phyloP scores from a whole-genome alignment of 345 rosid genomes.

The Brassica nigra region DNA sequence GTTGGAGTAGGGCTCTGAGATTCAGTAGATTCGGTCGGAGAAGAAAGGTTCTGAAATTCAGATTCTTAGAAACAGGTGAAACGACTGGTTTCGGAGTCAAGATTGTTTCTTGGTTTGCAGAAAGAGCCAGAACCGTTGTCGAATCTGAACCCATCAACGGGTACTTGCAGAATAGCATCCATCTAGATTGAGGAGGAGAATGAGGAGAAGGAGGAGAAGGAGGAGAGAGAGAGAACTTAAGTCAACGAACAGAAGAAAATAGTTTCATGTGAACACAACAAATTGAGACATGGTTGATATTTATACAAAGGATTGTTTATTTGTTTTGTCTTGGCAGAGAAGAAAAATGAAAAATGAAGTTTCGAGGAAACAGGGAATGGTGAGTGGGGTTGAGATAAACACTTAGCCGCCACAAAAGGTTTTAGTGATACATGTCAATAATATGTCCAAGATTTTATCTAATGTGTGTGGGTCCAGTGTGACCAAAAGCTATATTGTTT shows the following conservation, averaged over 20 bases:
- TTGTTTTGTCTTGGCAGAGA: slow-evolving; percentile 12
- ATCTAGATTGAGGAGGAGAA: slow-evolving; percentile 4
- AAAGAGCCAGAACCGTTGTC: slow-evolving; percentile 37
- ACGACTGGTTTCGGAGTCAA: slow-evolving; percentile 17
- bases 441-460: slow-evolving; percentile 3
- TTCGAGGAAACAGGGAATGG: slow-evolving; percentile 33
- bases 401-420: slow-evolving; percentile 38
- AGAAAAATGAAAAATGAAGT: slow-evolving; percentile 30
- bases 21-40: not conserved
- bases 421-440: not conserved
- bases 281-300: not conserved
- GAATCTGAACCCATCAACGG: slow-evolving; percentile 28
- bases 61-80: slow-evolving; percentile 18
- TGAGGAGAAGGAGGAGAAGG: not conserved
- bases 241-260: slow-evolving; percentile 23
- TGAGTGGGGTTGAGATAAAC: slow-evolving; percentile 24
- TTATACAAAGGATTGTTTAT: not conserved
- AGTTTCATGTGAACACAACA: slow-evolving; percentile 33
- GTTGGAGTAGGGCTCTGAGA: not conserved
- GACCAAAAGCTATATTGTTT: slow-evolving; percentile 2
- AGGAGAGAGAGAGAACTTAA: not conserved
- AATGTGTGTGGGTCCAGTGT: not conserved
- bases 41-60: slow-evolving; percentile 19
- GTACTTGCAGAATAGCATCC: slow-evolving; percentile 40
- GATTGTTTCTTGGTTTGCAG: slow-evolving; percentile 35